Evolutionary conservation across 345 rosid genomes (phyloP).

Genomic region (Populus ilicifolia): DNA sequence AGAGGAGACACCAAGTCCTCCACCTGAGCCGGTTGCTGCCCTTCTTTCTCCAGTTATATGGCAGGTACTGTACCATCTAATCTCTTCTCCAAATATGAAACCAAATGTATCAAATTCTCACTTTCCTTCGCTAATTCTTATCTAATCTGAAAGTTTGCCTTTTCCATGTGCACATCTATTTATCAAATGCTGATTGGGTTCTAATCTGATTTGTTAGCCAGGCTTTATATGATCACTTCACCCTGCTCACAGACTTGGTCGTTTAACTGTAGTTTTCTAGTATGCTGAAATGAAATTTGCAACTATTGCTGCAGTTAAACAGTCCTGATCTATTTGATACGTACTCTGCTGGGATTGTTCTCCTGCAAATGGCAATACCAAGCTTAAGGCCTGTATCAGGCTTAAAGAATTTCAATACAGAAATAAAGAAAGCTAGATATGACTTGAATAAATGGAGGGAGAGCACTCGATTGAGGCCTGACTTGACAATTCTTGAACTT

Average conservation of each 20-base stretch:
- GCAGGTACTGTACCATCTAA: slow-evolving; percentile 51
- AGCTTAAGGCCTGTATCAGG: slow-evolving; percentile 57
- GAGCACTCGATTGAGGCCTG: slow-evolving; percentile 63
- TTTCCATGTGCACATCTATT: too few species aligned
- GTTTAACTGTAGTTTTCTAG: not conserved
- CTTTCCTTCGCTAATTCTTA: not conserved
- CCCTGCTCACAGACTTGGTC: not conserved
- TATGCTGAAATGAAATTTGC: slow-evolving; percentile 14
- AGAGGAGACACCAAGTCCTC: slow-evolving; percentile 87
- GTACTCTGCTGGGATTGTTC: slow-evolving; percentile 86
- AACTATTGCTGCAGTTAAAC: slow-evolving; percentile 57
- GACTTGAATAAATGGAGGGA: slow-evolving; percentile 77
- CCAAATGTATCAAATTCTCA: not conserved
- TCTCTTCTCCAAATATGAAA: not conserved
- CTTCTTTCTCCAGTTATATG: slow-evolving; percentile 80
- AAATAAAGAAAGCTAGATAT: slow-evolving; percentile 50
- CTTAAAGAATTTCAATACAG: slow-evolving; percentile 77
- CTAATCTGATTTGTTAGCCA: not conserved
- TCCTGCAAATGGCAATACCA: slow-evolving; percentile 94
- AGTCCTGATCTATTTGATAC: slow-evolving; percentile 92
- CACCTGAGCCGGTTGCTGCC: slow-evolving; percentile 92
- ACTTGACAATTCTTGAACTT: slow-evolving; percentile 72
- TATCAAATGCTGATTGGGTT: not conserved
- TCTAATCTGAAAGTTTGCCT: not conserved
- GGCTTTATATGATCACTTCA: too few species aligned